phyloP scores from a whole-genome alignment of 2,329 filamentous ascomycete genomes.

The Byssothecium circinans region DNA sequence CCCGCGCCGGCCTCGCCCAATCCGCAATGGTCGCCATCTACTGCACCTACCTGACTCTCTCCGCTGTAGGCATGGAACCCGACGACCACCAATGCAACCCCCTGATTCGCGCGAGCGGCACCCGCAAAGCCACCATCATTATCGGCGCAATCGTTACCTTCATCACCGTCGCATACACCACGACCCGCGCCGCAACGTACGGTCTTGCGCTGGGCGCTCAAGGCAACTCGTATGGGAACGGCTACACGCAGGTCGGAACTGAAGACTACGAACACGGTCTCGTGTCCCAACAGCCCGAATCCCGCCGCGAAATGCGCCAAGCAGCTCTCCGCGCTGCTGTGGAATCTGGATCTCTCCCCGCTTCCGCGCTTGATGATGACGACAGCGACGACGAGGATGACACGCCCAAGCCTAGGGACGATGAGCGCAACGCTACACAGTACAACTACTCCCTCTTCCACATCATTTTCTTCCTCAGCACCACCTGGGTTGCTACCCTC shows the following conservation, averaged over 20 bases:
- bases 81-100: conserved; percentile 95
- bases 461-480: conserved; percentile 95
- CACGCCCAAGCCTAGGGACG: conserved; percentile 66
- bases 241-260: conserved; percentile 62
- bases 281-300: conserved; percentile 79
- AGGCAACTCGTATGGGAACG: conserved; percentile 55
- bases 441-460: conserved; percentile 98
- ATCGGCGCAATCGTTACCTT: conserved; percentile 95
- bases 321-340: conserved; percentile 90
- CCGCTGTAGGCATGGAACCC: conserved; percentile 97
- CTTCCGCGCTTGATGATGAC: conserved; percentile 80
- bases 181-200: conserved; percentile 92
- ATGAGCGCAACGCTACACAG: conserved; percentile 85
- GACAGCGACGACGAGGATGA: conserved; percentile 67
- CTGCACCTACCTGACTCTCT: conserved; percentile 98
- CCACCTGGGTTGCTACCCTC: conserved; percentile 91
- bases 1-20: conserved; percentile 92
- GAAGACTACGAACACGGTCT: conserved; percentile 81
- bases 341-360: conserved; percentile 87
- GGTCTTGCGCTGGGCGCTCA: conserved; percentile 72
- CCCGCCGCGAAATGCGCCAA: conserved; percentile 85
- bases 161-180: conserved; percentile 96
- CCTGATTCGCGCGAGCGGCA: conserved; percentile 79
- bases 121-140: conserved; percentile 85
- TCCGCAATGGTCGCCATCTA: conserved; percentile 96